phyloP scores from a whole-genome alignment of 352 stramenopile genomes.

The Globisporangium heterothallicum region DNA sequence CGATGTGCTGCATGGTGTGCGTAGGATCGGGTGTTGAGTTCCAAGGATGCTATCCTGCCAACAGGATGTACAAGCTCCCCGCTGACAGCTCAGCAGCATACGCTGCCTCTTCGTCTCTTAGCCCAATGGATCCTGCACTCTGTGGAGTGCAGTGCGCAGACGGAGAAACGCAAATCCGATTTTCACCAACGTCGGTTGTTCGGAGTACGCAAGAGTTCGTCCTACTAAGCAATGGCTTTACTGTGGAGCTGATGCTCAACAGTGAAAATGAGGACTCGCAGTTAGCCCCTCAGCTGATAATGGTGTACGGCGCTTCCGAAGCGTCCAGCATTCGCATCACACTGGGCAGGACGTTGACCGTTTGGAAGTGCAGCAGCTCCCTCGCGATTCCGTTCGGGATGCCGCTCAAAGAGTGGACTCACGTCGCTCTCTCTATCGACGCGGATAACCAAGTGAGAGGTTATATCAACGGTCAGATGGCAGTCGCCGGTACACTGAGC shows the following conservation, averaged over 20 bases:
- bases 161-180: constrained; percentile 28
- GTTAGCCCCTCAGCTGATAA: constrained; percentile 19
- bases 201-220: constrained; percentile 22
- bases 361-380: constrained; percentile 25
- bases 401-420: constrained; percentile 21
- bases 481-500: constrained; percentile 15
- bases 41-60: constrained; percentile 25
- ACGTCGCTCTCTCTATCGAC: constrained; percentile 30
- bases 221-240: constrained; percentile 18
- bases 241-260: constrained; percentile 42
- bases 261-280: constrained; percentile 2
- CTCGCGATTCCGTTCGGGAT: constrained; percentile 32
- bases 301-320: constrained; percentile 23
- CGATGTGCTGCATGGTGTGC: not conserved
- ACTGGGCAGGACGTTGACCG: constrained; percentile 18
- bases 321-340: constrained; percentile 5
- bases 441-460: constrained; percentile 15
- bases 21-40: constrained; percentile 28
- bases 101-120: not conserved
- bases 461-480: constrained; percentile 25
- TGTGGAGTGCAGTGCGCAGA: constrained; percentile 22
- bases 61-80: constrained; percentile 19
- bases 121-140: constrained; percentile 10
- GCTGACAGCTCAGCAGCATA: not conserved
- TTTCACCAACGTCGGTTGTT: constrained; percentile 20